Evolutionary conservation across 345 rosid genomes (phyloP), one percentile per base, ranked within the genome.

Genomic region (Bruguiera sexangula): DNA sequence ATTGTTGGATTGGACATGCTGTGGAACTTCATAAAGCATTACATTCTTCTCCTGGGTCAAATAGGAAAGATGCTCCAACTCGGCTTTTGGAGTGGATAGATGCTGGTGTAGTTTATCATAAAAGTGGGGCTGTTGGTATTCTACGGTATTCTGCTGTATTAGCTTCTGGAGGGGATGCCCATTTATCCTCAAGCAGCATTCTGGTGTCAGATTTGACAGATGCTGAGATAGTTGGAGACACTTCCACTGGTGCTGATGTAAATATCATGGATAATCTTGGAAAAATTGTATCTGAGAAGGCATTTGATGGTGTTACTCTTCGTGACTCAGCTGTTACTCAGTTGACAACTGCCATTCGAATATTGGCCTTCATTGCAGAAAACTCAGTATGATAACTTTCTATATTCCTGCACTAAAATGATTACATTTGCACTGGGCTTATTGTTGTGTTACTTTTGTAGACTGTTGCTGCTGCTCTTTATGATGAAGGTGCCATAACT

Each of bases 161-260:
- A 79, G 97, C 92, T 73, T 91, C 96, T 68, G 99, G 97, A 60
- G 99, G 97, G 71, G 99, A 95, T 74, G 89, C 96, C 53, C 95
- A 86, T 66, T 79, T 83, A 75, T 85, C 90, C 73, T 88, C 97
- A 39, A 77, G 92, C 69, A 89, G 82, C 82, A 86, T 82, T 79
- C 83, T 88, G 58, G 96, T 79, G 36, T 78, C 92, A 66, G 98
- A 94, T 79, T 69, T 91, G 80, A 81, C 89, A 68, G 92, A 82
- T 73, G 86, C 80, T 76, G 97, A 91, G 71, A 84, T 79, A 60
- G 81, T 74, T 69, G 96, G 96, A 69, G 99, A 95, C 76, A 69
- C 89, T 75, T 80, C 88, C 20, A 82, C 81, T 79, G 82, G 83
- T 65, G 82, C 90, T 69, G 99, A 95, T 69, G 73, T 86, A 77